Conservation (phyloP, 495 filamentous ascomycete species). For the Glonium stellatum region DNA sequence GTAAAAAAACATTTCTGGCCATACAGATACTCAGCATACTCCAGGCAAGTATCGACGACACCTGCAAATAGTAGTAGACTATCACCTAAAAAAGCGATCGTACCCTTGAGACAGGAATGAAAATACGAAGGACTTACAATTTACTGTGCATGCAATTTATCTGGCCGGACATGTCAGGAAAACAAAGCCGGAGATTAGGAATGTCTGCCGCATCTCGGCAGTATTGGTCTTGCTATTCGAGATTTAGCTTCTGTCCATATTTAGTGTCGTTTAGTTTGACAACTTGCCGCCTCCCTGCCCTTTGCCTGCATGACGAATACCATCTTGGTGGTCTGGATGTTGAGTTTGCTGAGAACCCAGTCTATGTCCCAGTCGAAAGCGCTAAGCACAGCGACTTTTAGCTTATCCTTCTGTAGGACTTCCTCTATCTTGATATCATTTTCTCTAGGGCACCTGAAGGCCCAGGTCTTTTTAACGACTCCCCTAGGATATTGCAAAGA, state of each 20-base stretch:
- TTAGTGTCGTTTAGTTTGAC: too few species aligned
- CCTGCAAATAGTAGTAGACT: too few species aligned
- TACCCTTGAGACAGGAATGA: too few species aligned
- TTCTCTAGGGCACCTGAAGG: conserved; percentile 45
- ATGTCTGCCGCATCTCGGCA: conserved; percentile 44
- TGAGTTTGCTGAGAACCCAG: conserved; percentile 61
- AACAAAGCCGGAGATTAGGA: conserved; percentile 60
- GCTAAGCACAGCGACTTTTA: conserved; percentile 73
- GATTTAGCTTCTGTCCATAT: too few species aligned
- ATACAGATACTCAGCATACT: too few species aligned
- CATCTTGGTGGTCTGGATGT: conserved; percentile 48
- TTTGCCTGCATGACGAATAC: conserved; percentile 65
- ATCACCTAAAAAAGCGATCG: too few species aligned
- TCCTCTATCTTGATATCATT: conserved; percentile 90
- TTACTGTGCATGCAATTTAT: conserved; percentile 81
- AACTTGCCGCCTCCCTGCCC: conserved; percentile 7
- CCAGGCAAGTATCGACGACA: too few species aligned
- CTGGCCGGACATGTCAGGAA: conserved; percentile 65
- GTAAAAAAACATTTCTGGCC: too few species aligned
- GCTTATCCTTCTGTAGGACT: conserved; percentile 62
- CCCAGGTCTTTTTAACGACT: conserved; percentile 77
- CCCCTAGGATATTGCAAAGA: conserved; percentile 60
- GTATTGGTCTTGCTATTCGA: conserved; percentile 21
- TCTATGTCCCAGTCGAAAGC: conserved; percentile 79
- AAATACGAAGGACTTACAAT: conserved; percentile 32